Evolutionary conservation across 148 eudicot genomes (phyloP).

Genomic region (Rhododendron griersonianum): DNA sequence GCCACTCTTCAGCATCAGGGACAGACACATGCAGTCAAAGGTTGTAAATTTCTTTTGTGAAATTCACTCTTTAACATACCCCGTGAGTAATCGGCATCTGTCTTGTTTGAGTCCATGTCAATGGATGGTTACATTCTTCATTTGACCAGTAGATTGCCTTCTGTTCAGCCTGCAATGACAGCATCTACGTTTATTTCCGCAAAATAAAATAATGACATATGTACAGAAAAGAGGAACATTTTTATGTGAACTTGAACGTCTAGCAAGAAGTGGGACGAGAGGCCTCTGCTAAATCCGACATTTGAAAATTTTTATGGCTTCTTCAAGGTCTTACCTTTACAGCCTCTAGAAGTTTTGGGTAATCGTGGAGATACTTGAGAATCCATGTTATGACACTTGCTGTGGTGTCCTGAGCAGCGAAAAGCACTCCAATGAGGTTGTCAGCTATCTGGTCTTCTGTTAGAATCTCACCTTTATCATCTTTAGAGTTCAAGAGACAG

Average conservation of each 20-base stretch:
- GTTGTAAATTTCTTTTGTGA: background rate
- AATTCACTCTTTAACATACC: slow-evolving; percentile 46
- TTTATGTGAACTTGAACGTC: background rate
- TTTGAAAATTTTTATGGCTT: background rate
- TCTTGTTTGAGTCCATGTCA: slow-evolving; percentile 81
- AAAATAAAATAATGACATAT: background rate
- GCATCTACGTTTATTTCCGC: background rate
- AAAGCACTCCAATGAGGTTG: slow-evolving; percentile 77
- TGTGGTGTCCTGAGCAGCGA: slow-evolving; percentile 96
- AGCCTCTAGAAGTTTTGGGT: slow-evolving; percentile 37
- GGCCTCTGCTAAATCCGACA: background rate
- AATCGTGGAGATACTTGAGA: slow-evolving; percentile 66
- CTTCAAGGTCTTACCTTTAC: slow-evolving; percentile 50
- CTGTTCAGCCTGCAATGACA: slow-evolving; percentile 58
- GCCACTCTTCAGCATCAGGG: background rate
- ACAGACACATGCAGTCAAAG: background rate
- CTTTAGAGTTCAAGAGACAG: slow-evolving; percentile 52
- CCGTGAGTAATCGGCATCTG: slow-evolving; percentile 65
- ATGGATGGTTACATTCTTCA: slow-evolving; percentile 33
- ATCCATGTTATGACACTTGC: slow-evolving; percentile 87
- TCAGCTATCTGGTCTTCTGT: slow-evolving; percentile 64
- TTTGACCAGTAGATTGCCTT: slow-evolving; percentile 44
- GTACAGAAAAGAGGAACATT: background rate
- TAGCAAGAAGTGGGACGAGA: slow-evolving; percentile 3
- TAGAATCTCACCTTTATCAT: slow-evolving; percentile 47